Evolutionary conservation across 2,329 filamentous ascomycete species (phyloP).

Genomic region (Cladosporium oxysporum): DNA sequence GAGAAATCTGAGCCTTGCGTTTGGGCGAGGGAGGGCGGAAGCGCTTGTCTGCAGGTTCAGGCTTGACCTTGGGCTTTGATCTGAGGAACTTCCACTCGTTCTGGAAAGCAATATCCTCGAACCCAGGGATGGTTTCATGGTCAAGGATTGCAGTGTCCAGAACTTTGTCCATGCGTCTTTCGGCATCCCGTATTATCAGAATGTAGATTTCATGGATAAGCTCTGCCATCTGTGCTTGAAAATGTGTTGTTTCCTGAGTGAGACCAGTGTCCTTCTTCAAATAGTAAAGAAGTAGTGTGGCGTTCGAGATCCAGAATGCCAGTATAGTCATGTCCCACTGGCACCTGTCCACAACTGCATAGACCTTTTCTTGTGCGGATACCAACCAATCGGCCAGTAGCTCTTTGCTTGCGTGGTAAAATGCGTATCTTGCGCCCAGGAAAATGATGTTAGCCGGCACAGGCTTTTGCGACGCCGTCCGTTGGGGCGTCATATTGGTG

Average conservation of each 20-base stretch:
- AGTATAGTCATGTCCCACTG: constrained; percentile 99
- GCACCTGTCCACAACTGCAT: constrained; percentile 89
- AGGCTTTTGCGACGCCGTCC: constrained; percentile 94
- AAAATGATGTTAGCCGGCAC: constrained; percentile 98
- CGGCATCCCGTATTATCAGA: constrained; percentile 91
- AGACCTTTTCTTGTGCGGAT: constrained; percentile 92
- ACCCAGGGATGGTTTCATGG: constrained; percentile 95
- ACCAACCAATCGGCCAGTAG: constrained; percentile 78
- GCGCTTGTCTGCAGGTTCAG: constrained; percentile 85
- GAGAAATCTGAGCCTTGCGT: constrained; percentile 85
- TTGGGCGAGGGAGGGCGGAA: constrained; percentile 93
- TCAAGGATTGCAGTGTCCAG: constrained; percentile 92
- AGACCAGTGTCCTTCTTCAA: constrained; percentile 90
- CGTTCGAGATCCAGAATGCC: constrained; percentile 98
- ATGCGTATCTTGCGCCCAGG: constrained; percentile 89
- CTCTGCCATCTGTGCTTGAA: constrained; percentile 90
- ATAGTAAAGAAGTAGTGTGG: constrained; percentile 91
- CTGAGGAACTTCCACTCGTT: constrained; percentile 99
- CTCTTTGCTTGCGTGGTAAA: constrained; percentile 90
- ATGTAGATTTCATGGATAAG: constrained; percentile 98
- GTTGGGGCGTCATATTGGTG: constrained; percentile 95
- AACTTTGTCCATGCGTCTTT: constrained; percentile 93
- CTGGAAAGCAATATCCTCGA: constrained; percentile 95
- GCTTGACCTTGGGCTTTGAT: constrained; percentile 82
- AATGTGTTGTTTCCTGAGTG: constrained; percentile 77